Base-by-base conservation (phyloP, 129 eudicot species). In the Saposhnikovia divaricata region DNA sequence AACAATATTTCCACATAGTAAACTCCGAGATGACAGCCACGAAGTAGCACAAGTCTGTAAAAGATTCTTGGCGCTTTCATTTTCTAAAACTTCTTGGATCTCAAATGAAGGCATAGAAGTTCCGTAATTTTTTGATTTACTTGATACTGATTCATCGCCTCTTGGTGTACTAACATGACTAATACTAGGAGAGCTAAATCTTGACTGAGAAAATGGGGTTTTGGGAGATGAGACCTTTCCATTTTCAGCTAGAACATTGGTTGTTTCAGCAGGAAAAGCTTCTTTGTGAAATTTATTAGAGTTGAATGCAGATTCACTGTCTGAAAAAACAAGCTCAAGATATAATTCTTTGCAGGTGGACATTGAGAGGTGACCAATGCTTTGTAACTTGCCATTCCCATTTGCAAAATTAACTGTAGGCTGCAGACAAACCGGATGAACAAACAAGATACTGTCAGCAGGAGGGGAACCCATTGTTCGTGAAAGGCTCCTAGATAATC, bases 381-480 rank as follows among this genome's bases (percentile, higher is more conserved):
- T 76, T 55, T 53, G 50, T 19, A 68, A 74, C 74, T 84, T 79
- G 76, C 66, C 83, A 70, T 81, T 86, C 73, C 85, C 88, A 86
- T 76, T 78, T n/a, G 40, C 78, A 79, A 65, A 50, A 61, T 77
- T 53, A 47, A 23, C 68, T 25, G 61, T 5, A 23, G 82, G 66
- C 57, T 81, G 84, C 79, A 43, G 47, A 40, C 82, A 83, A 81
- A 92, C 70, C 79, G 95, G 95, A 85, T 89, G 78, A 68, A 96
- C 90, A 82, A 92, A 90, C 63, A 89, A 59, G 28, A 57, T 79
- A 84, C 99, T 88, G 80, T 93, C 97, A 16, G 92, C 75, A 77
- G 82, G 72, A 39, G 98, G 98, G 77, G 81, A 90, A 66, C 99
- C 99, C 90, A 96, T 77, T 27, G 95, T 87, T 84, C 79, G 82